Conservation (phyloP, 192 early-diverging fungal species). For the Rhizophagus sp. region DNA sequence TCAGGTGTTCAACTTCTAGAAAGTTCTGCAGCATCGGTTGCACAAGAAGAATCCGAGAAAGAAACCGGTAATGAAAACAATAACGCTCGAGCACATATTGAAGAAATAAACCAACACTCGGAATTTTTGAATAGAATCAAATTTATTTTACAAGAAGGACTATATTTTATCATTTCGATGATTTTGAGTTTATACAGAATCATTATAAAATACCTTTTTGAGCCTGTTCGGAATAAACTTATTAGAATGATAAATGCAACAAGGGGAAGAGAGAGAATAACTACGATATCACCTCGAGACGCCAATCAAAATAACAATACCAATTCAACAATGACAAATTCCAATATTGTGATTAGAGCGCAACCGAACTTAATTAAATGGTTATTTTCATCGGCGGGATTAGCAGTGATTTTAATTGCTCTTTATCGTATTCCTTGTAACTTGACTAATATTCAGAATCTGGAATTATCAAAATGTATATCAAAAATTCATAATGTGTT, state of each 20-base stretch:
- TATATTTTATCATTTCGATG: not conserved
- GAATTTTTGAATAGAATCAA: not conserved
- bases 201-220: not conserved
- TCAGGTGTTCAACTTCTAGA: not conserved
- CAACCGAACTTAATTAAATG: not conserved
- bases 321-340: not conserved
- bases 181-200: not conserved
- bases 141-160: not conserved
- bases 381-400: not conserved
- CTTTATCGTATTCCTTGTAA: not conserved
- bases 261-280: not conserved
- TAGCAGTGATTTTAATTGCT: not conserved
- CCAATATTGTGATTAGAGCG: not conserved
- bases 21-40: not conserved
- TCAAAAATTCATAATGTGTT: not conserved
- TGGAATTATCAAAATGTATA: not conserved
- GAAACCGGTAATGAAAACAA: not conserved
- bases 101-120: not conserved
- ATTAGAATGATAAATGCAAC: not conserved
- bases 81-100: not conserved
- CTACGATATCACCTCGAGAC: not conserved
- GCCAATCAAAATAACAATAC: not conserved
- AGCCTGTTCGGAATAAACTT: not conserved
- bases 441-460: not conserved
- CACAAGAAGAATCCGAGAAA: not conserved